phyloP scores from a whole-genome alignment of 2,329 filamentous ascomycete genomes.

The Penicillium crustosum region DNA sequence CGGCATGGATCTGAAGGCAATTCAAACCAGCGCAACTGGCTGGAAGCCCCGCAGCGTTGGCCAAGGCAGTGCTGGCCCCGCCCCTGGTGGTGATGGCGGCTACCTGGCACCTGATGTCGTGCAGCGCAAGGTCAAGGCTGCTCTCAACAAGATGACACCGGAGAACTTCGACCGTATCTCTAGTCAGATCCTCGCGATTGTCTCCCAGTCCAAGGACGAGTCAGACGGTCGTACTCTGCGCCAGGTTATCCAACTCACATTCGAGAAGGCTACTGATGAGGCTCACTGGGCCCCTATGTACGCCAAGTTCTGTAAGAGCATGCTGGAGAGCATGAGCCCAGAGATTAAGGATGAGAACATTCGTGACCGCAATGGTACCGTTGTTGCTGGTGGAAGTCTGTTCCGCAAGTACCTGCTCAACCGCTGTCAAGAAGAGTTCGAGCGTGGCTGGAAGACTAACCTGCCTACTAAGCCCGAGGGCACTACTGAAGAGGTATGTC shows the following conservation, averaged over 20 bases:
- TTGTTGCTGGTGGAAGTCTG: slow-evolving; percentile 86
- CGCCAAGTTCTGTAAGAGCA: slow-evolving; percentile 95
- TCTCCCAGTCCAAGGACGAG: slow-evolving; percentile 93
- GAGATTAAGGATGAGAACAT: slow-evolving; percentile 96
- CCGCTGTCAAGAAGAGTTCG: slow-evolving; percentile 97
- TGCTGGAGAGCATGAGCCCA: slow-evolving; percentile 91
- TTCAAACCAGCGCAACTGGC: slow-evolving; percentile 69
- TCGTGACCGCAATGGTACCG: slow-evolving; percentile 80
- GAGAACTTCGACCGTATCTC: slow-evolving; percentile 98
- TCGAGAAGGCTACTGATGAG: slow-evolving; percentile 98
- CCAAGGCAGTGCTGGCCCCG: slow-evolving; percentile 46
- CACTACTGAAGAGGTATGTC: slow-evolving; percentile 58
- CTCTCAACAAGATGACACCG: slow-evolving; percentile 99
- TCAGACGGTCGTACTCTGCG: slow-evolving; percentile 88
- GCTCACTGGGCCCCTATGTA: slow-evolving; percentile 99
- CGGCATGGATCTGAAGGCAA: slow-evolving; percentile 76
- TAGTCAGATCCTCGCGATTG: slow-evolving; percentile 88
- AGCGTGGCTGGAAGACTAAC: slow-evolving; percentile 93
- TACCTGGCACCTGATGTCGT: slow-evolving; percentile 88
- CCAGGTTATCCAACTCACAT: slow-evolving; percentile 97
- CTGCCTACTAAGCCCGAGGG: slow-evolving; percentile 76
- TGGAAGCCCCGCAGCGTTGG: slow-evolving; percentile 84
- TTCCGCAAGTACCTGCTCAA: slow-evolving; percentile 99
- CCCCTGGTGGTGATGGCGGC: slow-evolving; percentile 49
- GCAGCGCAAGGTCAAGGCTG: slow-evolving; percentile 97